Base-by-base conservation (phyloP, 352 stramenopile genomes). In the Phytophthora agathidicida region DNA sequence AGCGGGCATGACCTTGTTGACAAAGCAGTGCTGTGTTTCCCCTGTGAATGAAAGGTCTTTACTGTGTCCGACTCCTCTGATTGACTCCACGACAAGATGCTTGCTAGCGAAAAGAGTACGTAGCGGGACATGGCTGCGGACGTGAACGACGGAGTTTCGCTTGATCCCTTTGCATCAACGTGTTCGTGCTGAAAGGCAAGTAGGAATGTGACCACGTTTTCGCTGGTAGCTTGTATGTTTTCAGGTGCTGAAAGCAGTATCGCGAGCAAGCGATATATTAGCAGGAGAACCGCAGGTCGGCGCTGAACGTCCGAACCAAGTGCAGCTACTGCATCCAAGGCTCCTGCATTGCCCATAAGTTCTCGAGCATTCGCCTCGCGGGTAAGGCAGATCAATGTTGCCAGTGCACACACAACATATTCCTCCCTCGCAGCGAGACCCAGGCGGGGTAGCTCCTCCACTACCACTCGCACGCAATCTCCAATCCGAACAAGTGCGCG, bases 81-180 rank as follows among this genome's bases (percentile, higher is more conserved):
- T 13, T 84, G 70, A 30, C 62, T 83, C 82, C 82, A 90, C 8
- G 75, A 81, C n/a, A 90, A 46, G 13, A 90, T 76, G 30, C 74
- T 85, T 5, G 75, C 71, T 14, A 89, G 49, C 1, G 74, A 64
- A 57, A 88, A 88, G 7, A 90, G 69, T 16, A 88, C 77, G 36
- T 86, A 91, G 16, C 77, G 70, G 4, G 80, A 87, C 39, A 78
- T 81, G 20, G 49, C 39, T 37, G 55, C 39, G 8, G 24, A 26
- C 5, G 36, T 44, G 3, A 10, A 39, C 10, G 33, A 32, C 3
- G 8, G 16, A 7, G 30, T 22, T 41, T 41, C 19, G 14, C 36
- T n/a, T 13, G 3, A 9, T 28, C 36, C 11, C 22, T 2, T 10
- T 9, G 9, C 5, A n/a, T 64, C 48, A 50, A 38, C n/a, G 19